Conservation (phyloP, 2,329 filamentous ascomycete genomes). For the Alternaria viburni region DNA sequence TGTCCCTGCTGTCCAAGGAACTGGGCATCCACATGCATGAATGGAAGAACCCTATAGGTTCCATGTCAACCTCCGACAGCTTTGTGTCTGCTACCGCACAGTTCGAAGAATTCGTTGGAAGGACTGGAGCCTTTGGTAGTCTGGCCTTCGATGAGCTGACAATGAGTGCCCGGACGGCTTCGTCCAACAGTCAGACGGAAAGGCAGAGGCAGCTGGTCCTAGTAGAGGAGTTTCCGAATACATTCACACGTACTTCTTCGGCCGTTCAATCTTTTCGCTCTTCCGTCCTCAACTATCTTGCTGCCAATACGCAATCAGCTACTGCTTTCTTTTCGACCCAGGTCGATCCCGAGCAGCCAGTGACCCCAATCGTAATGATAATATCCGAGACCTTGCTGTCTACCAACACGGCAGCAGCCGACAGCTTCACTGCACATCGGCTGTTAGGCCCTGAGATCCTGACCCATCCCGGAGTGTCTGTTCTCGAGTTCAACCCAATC, state of each 20-base stretch:
- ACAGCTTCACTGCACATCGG: slow-evolving; percentile 92
- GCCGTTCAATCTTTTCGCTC: slow-evolving; percentile 66
- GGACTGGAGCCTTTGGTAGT: slow-evolving; percentile 79
- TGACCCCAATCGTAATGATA: slow-evolving; percentile 78
- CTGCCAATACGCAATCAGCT: slow-evolving; percentile 67
- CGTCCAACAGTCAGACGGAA: slow-evolving; percentile 15
- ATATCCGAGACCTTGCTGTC: slow-evolving; percentile 90
- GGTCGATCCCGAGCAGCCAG: slow-evolving; percentile 23
- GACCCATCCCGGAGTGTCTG: slow-evolving; percentile 76
- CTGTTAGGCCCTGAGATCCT: slow-evolving; percentile 86
- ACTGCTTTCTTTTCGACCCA: slow-evolving; percentile 49
- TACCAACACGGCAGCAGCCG: slow-evolving; percentile 81
- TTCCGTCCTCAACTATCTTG: slow-evolving; percentile 76
- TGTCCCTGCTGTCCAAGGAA: slow-evolving; percentile 78
- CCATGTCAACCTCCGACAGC: slow-evolving; percentile 64
- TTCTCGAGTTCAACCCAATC: slow-evolving; percentile 92
- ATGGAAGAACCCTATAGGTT: slow-evolving; percentile 83
- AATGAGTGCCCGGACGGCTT: slow-evolving; percentile 14
- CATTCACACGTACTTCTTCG: slow-evolving; percentile 53
- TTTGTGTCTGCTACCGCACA: slow-evolving; percentile 75
- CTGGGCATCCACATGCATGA: slow-evolving; percentile 80
- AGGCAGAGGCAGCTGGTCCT: slow-evolving; percentile 52
- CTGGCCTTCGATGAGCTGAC: slow-evolving; percentile 58
- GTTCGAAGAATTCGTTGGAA: slow-evolving; percentile 89
- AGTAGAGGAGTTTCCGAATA: slow-evolving; percentile 60